Base-by-base conservation (phyloP, 352 stramenopile genomes). In the Globisporangium splendens region DNA sequence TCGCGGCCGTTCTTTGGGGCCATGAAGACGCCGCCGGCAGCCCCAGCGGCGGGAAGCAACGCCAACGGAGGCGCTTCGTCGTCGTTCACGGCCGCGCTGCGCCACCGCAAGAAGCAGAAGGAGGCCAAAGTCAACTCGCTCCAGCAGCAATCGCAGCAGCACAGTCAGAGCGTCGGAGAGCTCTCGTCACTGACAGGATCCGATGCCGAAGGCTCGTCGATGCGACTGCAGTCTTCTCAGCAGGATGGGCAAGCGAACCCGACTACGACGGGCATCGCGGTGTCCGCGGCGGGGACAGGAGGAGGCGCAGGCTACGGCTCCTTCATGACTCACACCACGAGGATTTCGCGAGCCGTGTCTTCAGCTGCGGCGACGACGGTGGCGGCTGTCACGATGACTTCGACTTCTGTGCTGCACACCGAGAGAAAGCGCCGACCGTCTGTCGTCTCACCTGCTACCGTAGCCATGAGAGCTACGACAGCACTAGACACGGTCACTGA, bases 21-120 rank as follows among this genome's bases (percentile, higher is more conserved):
- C 17, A 49, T n/a, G 31, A 61, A 61, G 46, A 21, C 17, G 8
- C 42, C 51, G 10, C 10, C 46, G 24, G 31, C 31, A 4, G 24
- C 44, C 1, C 2, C 28, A 35, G n/a, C 59, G 11, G 15, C 31
- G 4, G 22, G 18, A 18, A 20, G 47, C 46, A 51, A 8, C 39
- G 17, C 39, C 13, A 44, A 18, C 39, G 39, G 10, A 15, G 39
- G 13, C 10, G 17, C 13, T 12, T 44, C 39, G 39, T 44, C n/a
- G 48, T 65, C 59, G 28, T 59, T 60, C 51, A 54, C 59, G 10
- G 46, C 51, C 8, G 59, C 53, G 38, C 59, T 65, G 5, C 59
- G 59, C 22, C 48, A 60, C 14, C 59, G 59, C 39, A 53, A 44
- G 38, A 65, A 60, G 38, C 51, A 54, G 8, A 63, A 63, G 21